Evolutionary conservation across 2,329 filamentous ascomycete genomes (phyloP).

Genomic region (Thielaviopsis ethacetica): DNA sequence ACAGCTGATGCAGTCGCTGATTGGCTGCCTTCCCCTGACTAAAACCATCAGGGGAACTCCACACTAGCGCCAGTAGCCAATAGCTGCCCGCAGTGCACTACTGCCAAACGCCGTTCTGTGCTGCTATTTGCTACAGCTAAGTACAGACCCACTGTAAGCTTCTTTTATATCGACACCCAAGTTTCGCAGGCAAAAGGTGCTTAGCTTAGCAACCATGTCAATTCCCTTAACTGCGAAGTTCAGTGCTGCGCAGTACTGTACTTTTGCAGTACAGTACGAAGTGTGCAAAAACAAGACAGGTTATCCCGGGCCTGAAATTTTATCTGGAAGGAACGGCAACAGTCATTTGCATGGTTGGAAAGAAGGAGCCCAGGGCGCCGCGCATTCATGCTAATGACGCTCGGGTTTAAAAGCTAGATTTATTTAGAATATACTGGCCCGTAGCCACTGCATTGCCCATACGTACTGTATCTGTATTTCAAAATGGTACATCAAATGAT

Average conservation of each 20-base stretch:
- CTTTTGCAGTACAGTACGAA: too few species aligned
- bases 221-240: neutral
- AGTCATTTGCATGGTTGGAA: neutral
- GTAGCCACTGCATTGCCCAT: too few species aligned
- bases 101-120: neutral
- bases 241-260: too few species aligned
- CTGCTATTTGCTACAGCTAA: neutral
- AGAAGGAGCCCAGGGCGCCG: neutral
- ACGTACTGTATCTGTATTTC: too few species aligned
- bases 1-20: neutral
- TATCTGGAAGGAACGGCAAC: neutral
- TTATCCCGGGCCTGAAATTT: neutral
- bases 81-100: neutral
- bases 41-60: conserved; percentile 3
- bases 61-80: conserved; percentile 1
- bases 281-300: too few species aligned
- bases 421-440: too few species aligned
- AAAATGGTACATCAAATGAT: too few species aligned
- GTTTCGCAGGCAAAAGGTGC: too few species aligned
- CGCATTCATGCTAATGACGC: too few species aligned
- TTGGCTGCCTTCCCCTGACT: conserved; percentile 5
- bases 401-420: neutral
- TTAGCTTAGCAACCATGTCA: neutral
- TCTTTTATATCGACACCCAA: neutral
- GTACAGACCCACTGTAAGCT: neutral